phyloP scores from a whole-genome alignment of 1,139 yeast genomes.

The Debaryomyces subglobosus region DNA sequence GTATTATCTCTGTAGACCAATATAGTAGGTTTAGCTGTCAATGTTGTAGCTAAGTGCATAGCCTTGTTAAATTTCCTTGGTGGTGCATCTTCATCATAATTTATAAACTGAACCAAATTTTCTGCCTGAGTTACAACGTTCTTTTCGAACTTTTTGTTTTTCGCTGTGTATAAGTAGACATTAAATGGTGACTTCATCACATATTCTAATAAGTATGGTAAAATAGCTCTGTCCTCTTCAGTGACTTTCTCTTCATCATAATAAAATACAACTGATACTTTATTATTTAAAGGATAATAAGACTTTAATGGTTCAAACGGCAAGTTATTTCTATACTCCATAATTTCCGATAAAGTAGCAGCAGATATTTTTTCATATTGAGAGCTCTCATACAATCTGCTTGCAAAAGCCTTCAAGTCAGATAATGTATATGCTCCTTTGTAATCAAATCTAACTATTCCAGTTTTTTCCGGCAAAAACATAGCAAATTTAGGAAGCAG shows the following conservation, averaged over 20 bases:
- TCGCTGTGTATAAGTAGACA: constrained; percentile 54
- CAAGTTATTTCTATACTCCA: constrained; percentile 41
- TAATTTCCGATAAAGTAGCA: constrained; percentile 40
- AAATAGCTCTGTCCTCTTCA: constrained; percentile 61
- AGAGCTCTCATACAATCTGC: constrained; percentile 36
- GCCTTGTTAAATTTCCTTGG: constrained; percentile 42
- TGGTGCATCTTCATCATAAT: constrained; percentile 36
- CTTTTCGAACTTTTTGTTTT: constrained; percentile 45
- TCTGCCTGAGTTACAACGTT: constrained; percentile 47
- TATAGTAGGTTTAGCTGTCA: constrained; percentile 63
- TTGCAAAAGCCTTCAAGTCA: constrained; percentile 36
- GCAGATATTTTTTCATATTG: constrained; percentile 44
- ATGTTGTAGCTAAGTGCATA: constrained; percentile 51
- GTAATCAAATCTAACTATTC: constrained; percentile 40
- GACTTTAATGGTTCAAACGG: constrained; percentile 34
- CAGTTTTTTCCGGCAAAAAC: constrained; percentile 45
- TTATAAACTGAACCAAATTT: constrained; percentile 42
- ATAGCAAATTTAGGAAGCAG: constrained; percentile 33
- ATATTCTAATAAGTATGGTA: constrained; percentile 62
- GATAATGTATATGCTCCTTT: constrained; percentile 28
- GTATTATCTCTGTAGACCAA: constrained; percentile 61
- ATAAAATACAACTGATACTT: constrained; percentile 54
- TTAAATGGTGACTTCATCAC: constrained; percentile 59
- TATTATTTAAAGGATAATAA: constrained; percentile 46
- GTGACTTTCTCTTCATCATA: constrained; percentile 55